Base-by-base conservation (phyloP, 495 filamentous ascomycete species). In the Aspergillus diversus region DNA sequence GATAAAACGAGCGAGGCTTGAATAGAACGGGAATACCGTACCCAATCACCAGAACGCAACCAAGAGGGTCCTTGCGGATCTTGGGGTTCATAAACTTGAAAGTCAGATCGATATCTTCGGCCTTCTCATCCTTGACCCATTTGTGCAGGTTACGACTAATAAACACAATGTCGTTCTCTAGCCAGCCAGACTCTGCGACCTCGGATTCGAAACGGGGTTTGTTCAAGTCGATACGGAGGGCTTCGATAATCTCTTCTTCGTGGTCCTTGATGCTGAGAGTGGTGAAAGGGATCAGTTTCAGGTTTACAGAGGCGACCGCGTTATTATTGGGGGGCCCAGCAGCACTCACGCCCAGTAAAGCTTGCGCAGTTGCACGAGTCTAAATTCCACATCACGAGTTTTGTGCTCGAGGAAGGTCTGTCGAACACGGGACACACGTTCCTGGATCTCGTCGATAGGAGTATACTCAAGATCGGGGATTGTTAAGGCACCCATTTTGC, bases 1-100 rank as follows among this genome's bases (percentile, higher is more conserved):
- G 15, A 9, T 9, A 43, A 43, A 43, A 43, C 15, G 15, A 43
- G 15, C 59, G 39, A 43, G n/a, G 39, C 21, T 15, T 43, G 16
- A 9, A 13, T 15, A 43, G 39, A 11, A 43, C 11, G 33, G 13
- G 58, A 4, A 39, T 48, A 33, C 37, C 52, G 34, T 76, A 90
- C 84, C 94, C 95, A 71, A 99, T 94, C 65, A 97, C 87, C 65
- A 98, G 77, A 1, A 93, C 87, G 39, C 84, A 73, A 46, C 95
- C 95, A 48, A 98, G 70, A 12, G 95, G 95, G 67, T 98, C 95
- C 80, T 97, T 97, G 50, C 89, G 80, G 73, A 94, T 89, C 71
- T 84, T 88, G 27, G 93, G 91, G 50, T 77, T 87, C 78, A 93
- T 80, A 33, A 88, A 61, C 64, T 82, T 81, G 72, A 87, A 92